phyloP scores from a whole-genome alignment of 1,284 basidiomycete species.

The Moesziomyces sp. region DNA sequence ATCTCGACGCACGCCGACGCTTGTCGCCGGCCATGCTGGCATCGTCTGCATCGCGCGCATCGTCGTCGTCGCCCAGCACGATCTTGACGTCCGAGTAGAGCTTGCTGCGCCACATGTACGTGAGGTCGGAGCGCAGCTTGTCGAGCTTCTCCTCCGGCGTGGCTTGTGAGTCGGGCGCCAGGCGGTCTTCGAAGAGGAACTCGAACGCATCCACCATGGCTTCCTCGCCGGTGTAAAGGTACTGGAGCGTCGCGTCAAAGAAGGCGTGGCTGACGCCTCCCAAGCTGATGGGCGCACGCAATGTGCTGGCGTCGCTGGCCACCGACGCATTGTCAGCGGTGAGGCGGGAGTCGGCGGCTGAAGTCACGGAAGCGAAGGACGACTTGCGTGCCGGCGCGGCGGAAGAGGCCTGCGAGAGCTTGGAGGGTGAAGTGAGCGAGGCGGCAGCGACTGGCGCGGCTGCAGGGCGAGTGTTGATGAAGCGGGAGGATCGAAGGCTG shows the following conservation, averaged over 20 bases:
- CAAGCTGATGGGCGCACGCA: conserved; percentile 50
- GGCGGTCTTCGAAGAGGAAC: conserved; percentile 56
- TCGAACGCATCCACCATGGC: conserved; percentile 56
- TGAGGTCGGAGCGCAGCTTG: conserved; percentile 75
- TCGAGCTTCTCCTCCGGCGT: conserved; percentile 81
- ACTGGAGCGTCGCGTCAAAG: conserved; percentile 57
- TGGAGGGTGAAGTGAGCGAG: conserved; percentile 13
- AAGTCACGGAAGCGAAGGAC: conserved; percentile 37
- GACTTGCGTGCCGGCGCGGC: conserved; percentile 16
- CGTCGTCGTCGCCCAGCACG: conserved; percentile 43
- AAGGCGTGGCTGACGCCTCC: conserved; percentile 48
- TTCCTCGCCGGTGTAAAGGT: conserved; percentile 62
- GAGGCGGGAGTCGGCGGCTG: conserved; percentile 18
- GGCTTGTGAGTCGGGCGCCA: conserved; percentile 66
- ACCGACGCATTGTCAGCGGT: conserved; percentile 17
- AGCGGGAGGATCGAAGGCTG: conserved; percentile 18
- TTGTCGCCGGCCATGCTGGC: neutral
- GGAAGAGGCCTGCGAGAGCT: conserved; percentile 18
- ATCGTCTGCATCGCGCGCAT: conserved; percentile 1
- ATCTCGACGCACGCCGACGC: conserved; percentile 3
- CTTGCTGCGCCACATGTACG: conserved; percentile 64
- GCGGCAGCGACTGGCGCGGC: neutral
- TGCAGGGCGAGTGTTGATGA: conserved; percentile 15
- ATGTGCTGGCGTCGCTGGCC: conserved; percentile 45
- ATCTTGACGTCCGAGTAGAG: conserved; percentile 60